Percentiles rank a stretch among this genome's conserved stretches.
phyloP scores from a whole-genome alignment of 805 yeast genomes.

The Saturnispora mendoncae region DNA sequence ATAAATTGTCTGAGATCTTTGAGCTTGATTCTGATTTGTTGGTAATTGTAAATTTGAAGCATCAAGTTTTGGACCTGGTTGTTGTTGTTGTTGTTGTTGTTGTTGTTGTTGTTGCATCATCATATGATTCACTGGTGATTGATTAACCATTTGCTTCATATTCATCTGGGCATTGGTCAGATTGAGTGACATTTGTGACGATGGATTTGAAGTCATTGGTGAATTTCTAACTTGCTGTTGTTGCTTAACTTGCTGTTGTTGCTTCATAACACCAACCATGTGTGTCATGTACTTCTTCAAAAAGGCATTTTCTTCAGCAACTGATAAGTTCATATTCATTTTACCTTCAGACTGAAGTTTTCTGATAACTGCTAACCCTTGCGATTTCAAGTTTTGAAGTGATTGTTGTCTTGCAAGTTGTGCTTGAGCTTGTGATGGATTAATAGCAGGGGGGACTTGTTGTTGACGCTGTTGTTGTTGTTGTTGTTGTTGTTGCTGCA shows the following conservation, averaged over 20 bases:
- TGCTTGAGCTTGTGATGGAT: neutral
- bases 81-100: conserved; percentile 15
- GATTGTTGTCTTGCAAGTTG: conserved; percentile 11
- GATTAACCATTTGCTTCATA: conserved; percentile 6
- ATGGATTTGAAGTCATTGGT: neutral
- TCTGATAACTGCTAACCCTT: conserved; percentile 29
- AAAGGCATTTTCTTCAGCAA: conserved; percentile 29
- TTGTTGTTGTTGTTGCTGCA: conserved; percentile 15
- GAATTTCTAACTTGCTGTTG: conserved; percentile 9
- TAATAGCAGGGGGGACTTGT: neutral
- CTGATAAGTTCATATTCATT: conserved; percentile 25
- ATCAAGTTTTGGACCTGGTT: conserved; percentile 13
- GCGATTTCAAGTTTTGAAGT: conserved; percentile 26
- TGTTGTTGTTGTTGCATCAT: conserved; percentile 14
- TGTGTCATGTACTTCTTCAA: conserved; percentile 28
- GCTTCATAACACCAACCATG: conserved; percentile 18
- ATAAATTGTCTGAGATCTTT: conserved; percentile 15
- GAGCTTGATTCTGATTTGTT: conserved; percentile 26
- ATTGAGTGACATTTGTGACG: conserved; percentile 1
- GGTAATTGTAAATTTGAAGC: conserved; percentile 21
- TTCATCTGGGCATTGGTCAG: neutral
- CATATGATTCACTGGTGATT: conserved; percentile 8
- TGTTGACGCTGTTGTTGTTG: conserved; percentile 13
- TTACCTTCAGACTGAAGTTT: conserved; percentile 29
- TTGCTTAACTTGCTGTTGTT: conserved; percentile 13